Evolutionary conservation across 441 rosid species (phyloP).

Genomic region (Francoa sonchifolia): DNA sequence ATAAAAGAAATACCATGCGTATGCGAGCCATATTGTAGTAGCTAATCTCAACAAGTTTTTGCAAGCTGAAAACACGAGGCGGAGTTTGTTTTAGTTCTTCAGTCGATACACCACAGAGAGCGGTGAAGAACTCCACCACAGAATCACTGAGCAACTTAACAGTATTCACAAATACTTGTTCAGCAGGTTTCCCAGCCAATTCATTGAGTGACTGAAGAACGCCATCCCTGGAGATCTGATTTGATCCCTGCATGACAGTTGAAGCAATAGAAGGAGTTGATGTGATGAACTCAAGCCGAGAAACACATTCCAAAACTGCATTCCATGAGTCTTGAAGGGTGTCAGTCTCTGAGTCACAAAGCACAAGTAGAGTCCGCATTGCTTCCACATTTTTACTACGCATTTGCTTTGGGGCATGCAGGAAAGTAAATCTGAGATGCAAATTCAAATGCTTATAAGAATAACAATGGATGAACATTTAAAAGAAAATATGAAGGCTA

Average conservation of each 20-base stretch:
- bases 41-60: conserved; percentile 98
- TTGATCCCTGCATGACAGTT: conserved; percentile 95
- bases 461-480: conserved; percentile 9
- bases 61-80: conserved; percentile 98
- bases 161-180: conserved; percentile 88
- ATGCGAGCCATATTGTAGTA: conserved; percentile 99
- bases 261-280: conserved; percentile 90
- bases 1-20: conserved; percentile 65
- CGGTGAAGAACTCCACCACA: conserved; percentile 92
- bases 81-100: conserved; percentile 96
- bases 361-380: conserved; percentile 66
- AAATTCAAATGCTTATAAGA: conserved; percentile 19
- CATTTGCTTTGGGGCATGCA: conserved; percentile 99
- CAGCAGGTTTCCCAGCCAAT: conserved; percentile 89
- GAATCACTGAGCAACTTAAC: conserved; percentile 90
- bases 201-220: conserved; percentile 86
- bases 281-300: conserved; percentile 91
- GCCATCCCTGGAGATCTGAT: conserved; percentile 96
- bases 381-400: conserved; percentile 97
- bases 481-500: background rate
- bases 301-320: conserved; percentile 97
- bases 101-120: conserved; percentile 95
- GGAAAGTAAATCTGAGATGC: conserved; percentile 78
- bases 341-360: conserved; percentile 70
- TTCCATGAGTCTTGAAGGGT: conserved; percentile 99